Base-by-base conservation (phyloP, 352 stramenopile genomes). In the Hyaloperonospora arabidopsidis region DNA sequence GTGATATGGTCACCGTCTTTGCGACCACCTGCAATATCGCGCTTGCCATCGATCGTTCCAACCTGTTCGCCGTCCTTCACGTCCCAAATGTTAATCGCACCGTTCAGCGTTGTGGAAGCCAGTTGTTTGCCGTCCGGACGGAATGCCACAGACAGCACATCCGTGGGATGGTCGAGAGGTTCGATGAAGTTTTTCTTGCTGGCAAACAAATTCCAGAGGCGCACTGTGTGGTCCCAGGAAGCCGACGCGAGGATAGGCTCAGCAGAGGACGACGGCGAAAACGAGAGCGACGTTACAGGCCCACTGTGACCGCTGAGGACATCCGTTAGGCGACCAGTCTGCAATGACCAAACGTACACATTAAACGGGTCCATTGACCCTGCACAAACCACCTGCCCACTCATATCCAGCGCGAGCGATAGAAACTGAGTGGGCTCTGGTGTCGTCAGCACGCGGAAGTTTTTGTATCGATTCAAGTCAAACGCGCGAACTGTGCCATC, bases 121-220 rank as follows among this genome's bases (percentile, higher is more conserved):
- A 99, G 70, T 66, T 98, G 84, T 57, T 98, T 97, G 54, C 95
- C 96, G 67, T 99, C 97, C 1, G 95, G 95, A 28, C 96, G 85
- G 64, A 97, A 99, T 12, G 94, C 84, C 5, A 99, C 82, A 17
- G 93, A 95, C 17, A 99, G 76, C 28, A 99, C 96, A 61, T 99
- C 96, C 3, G 84, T 92, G 46, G 85, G 89, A 70, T 99, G 97
- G 32, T 95, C 87, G 2, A 99, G 82, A 18, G 89, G 97, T 69
- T 99, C 95, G 13, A 96, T 95, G 41, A 92, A 80, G 40, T 77
- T 84, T 61, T 98, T 96, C 59, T 98, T 97, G 56, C 84, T 95
- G 52, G 98, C 96, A 79, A 98, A 99, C 22, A 99, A 68, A 68
- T 99, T 97, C 97, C 97, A 99, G 4, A 99, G 76, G 22, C 97